These are phyloP conservation scores for Populus tomentosa DNA, from an alignment of 441 rosid species.

Conservation along the genomic window DNA sequence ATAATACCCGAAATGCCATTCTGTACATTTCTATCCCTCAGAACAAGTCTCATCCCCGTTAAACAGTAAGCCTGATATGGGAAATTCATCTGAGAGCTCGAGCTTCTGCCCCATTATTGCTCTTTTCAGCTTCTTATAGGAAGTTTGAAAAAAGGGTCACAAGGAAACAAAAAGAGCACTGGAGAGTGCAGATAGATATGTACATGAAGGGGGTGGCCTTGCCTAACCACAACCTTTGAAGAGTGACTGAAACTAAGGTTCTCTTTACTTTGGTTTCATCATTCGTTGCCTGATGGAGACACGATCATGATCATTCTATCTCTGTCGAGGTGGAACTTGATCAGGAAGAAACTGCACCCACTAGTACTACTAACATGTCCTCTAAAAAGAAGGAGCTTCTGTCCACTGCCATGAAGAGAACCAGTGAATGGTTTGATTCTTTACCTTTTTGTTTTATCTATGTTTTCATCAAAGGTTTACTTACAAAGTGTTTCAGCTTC, in stretches of 20 bases:
- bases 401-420: slow-evolving; percentile 90
- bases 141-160: slow-evolving; percentile 2
- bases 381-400: slow-evolving; percentile 73
- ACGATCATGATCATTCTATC: slow-evolving; percentile 21
- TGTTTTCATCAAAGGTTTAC: background rate
- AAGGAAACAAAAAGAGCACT: slow-evolving; percentile 27
- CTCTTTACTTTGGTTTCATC: slow-evolving; percentile 9
- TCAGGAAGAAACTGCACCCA: slow-evolving; percentile 33
- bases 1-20: slow-evolving; percentile 22
- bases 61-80: slow-evolving; percentile 7
- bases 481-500: background rate
- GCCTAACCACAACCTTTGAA: slow-evolving; percentile 8
- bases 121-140: slow-evolving; percentile 3
- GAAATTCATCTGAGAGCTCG: slow-evolving; percentile 17
- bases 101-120: slow-evolving; percentile 6
- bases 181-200: background rate
- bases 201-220: background rate
- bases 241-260: background rate
- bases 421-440: slow-evolving; percentile 72
- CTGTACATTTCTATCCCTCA: background rate
- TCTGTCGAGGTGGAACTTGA: slow-evolving; percentile 41
- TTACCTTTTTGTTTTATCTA: background rate
- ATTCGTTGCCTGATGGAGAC: slow-evolving; percentile 28
- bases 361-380: slow-evolving; percentile 42
- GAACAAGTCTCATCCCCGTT: background rate